These are phyloP conservation scores for Allium cepa DNA, from an alignment of 106 monocot species.

Conservation along the genomic window DNA sequence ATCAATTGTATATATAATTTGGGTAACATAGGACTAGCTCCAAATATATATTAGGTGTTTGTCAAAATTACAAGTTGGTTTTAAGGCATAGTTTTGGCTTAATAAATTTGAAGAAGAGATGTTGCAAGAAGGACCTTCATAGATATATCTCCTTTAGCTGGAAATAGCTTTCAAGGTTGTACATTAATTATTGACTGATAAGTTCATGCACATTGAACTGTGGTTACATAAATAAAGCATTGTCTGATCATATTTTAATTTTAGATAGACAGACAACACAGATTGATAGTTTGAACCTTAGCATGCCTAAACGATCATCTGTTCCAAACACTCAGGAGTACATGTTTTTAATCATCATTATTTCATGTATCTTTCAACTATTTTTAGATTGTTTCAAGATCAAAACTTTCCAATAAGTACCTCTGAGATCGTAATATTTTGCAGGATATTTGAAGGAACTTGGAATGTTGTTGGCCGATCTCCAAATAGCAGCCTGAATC, in stretches of 20 bases:
- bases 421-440: neutral
- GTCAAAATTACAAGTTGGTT: too few relatives aligned
- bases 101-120: constrained; percentile 41
- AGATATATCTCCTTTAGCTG: constrained; percentile 37
- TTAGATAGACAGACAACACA: constrained; percentile 53
- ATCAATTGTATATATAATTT: too few relatives aligned
- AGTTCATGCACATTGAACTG: too few relatives aligned
- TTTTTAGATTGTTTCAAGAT: too few relatives aligned
- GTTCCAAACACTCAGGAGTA: constrained; percentile 31
- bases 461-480: constrained; percentile 96
- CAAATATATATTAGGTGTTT: too few relatives aligned
- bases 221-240: too few relatives aligned
- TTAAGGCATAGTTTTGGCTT: too few relatives aligned
- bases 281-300: constrained; percentile 57
- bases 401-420: too few relatives aligned
- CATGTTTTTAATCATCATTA: constrained; percentile 19
- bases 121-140: constrained; percentile 26
- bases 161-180: constrained; percentile 73
- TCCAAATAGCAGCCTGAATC: constrained; percentile 57
- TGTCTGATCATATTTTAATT: constrained; percentile 8
- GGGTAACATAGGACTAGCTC: too few relatives aligned
- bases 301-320: constrained; percentile 12
- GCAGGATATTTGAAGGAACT: constrained; percentile 85
- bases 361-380: too few relatives aligned
- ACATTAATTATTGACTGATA: too few relatives aligned